Percentiles rank a stretch among this genome's conserved stretches.
These are phyloP conservation scores for Claviceps pazoutovae DNA, from an alignment of 2,329 filamentous ascomycete genomes.

Conservation along the genomic window DNA sequence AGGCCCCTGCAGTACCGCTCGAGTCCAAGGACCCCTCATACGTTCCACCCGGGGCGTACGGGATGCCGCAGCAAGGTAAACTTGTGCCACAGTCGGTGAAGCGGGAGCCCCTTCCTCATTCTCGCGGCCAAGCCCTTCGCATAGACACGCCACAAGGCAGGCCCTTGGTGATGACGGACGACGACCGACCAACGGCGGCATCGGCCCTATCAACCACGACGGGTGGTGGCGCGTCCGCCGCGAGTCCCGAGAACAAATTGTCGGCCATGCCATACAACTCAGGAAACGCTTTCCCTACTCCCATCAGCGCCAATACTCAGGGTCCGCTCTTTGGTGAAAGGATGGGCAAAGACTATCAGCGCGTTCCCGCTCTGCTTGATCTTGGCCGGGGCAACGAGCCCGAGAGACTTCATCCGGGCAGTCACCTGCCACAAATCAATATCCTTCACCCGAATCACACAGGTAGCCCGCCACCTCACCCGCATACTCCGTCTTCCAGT, in stretches of 20 bases:
- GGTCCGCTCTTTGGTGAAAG: conserved; percentile 32
- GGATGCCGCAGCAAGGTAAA: conserved; percentile 37
- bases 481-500: conserved; percentile 22
- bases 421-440: conserved; percentile 42
- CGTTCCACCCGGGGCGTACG: conserved; percentile 46
- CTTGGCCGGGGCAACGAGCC: conserved; percentile 37
- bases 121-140: conserved; percentile 46
- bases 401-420: conserved; percentile 37
- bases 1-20: conserved; percentile 55
- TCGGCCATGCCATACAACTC: conserved; percentile 42
- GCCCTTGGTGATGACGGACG: conserved; percentile 35
- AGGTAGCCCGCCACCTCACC: conserved; percentile 31
- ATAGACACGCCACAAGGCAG: conserved; percentile 50
- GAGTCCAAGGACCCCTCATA: conserved; percentile 69
- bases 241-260: conserved; percentile 49
- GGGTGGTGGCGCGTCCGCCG: conserved; percentile 36
- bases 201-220: conserved; percentile 45
- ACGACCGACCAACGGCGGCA: conserved; percentile 45
- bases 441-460: conserved; percentile 36
- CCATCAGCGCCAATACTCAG: conserved; percentile 42
- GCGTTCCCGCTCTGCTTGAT: conserved; percentile 47
- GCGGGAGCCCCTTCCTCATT: conserved; percentile 43
- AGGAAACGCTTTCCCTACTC: conserved; percentile 45
- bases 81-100: conserved; percentile 28
- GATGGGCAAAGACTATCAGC: conserved; percentile 44